phyloP scores from a whole-genome alignment of 176 grass and related monocot species.

The Elymus sibiricus region DNA sequence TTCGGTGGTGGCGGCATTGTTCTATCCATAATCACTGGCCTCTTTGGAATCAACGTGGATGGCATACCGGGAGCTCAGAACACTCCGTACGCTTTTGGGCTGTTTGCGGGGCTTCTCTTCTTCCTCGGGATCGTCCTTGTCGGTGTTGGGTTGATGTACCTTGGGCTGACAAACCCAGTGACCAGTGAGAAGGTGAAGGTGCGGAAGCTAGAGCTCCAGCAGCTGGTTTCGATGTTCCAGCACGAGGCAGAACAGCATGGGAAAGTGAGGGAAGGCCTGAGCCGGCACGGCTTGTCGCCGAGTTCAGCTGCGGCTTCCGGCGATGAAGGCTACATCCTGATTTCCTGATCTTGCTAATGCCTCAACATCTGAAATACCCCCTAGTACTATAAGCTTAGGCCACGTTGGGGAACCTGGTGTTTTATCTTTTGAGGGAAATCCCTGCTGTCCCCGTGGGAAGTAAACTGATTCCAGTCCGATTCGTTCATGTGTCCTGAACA shows the following conservation, averaged over 20 bases:
- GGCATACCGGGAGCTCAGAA: constrained; percentile 87
- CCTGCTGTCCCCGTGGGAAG: not conserved
- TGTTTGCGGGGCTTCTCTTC: constrained; percentile 71
- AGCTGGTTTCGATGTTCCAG: constrained; percentile 85
- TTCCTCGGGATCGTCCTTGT: constrained; percentile 60
- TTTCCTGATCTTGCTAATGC: constrained; percentile 26
- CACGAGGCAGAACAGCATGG: constrained; percentile 90
- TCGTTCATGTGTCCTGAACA: too few species aligned
- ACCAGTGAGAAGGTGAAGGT: constrained; percentile 78
- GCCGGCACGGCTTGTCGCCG: constrained; percentile 16
- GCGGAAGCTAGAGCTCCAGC: constrained; percentile 86
- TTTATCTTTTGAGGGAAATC: not conserved
- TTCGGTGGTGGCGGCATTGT: constrained; percentile 82
- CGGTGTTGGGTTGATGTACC: constrained; percentile 70
- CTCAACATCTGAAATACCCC: not conserved
- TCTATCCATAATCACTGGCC: constrained; percentile 84
- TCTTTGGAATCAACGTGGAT: constrained; percentile 95
- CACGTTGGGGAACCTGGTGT: not conserved
- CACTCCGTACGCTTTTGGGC: constrained; percentile 82
- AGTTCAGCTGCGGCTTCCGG: constrained; percentile 29
- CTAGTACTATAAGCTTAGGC: not conserved
- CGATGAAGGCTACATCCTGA: constrained; percentile 55
- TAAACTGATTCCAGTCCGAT: not conserved
- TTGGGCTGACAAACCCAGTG: constrained; percentile 76
- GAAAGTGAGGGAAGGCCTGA: constrained; percentile 80